Evolutionary conservation across 495 filamentous ascomycete genomes (phyloP), one percentile per base, ranked within the genome.

Genomic region (Xylaria palmicola): DNA sequence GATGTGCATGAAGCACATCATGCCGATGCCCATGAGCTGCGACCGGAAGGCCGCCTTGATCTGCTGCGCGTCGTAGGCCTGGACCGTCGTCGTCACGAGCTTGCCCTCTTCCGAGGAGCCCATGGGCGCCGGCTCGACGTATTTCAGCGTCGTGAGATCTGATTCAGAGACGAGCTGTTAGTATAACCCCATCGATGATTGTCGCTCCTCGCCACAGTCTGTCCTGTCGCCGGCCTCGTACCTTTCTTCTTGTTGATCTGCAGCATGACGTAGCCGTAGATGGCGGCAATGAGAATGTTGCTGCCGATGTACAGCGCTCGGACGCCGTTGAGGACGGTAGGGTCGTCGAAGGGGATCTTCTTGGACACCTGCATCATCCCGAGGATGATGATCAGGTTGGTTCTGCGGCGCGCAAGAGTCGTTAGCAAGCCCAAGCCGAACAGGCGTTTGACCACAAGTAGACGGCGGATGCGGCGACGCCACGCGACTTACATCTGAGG

Each of bases 141-240:
- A 98, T 81, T 98, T 97, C 72, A 98, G 83, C 12, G 93, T 96
- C n/a, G 93, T 93, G 77, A 96, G 85, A 72, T 98, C 94, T 98
- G 63, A n/a, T 17, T 39, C 4, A 41, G 15, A 37, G 13, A 36
- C n/a, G 5, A 39, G 7, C 19, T 4, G 57, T 73, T 56, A 70
- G 56, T 44, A 54, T 32, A 26, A n/a, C n/a, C n/a, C n/a, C n/a
- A n/a, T n/a, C n/a, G n/a, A n/a, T n/a, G n/a, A n/a, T 6, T 27
- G 32, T n/a, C n/a, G 37, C 36, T 13, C 41, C 20, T 36, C n/a
- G 1, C 17, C 9, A 13, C n/a, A n/a, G n/a, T n/a, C n/a, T n/a
- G n/a, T n/a, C n/a, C n/a, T n/a, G n/a, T n/a, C n/a, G n/a, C n/a
- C n/a, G n/a, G 13, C 32, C 9, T 67, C 82, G 63, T 83, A 98